A percentile compares a stretch with the other conserved stretches of the same genome.
Conservation (phyloP, 2,329 filamentous ascomycete species). For the Fusarium irregulare region DNA sequence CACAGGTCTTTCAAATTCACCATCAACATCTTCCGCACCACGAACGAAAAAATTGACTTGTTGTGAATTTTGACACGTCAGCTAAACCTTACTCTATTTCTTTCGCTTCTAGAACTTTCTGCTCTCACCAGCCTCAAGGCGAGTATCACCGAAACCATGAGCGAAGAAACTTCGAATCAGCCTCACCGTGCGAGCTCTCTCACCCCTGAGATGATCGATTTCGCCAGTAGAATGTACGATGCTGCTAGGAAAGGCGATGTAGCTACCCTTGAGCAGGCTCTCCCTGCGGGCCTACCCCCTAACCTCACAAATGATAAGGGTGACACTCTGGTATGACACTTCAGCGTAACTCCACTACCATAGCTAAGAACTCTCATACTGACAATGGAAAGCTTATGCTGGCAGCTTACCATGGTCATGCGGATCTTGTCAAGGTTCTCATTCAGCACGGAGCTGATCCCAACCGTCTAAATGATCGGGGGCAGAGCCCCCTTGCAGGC, state of each 20-base stretch:
- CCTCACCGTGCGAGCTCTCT: conserved; percentile 48
- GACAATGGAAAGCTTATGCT: conserved; percentile 70
- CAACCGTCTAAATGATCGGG: conserved; percentile 74
- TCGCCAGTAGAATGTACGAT: conserved; percentile 75
- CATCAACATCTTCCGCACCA: neutral
- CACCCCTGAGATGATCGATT: conserved; percentile 72
- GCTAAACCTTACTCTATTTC: neutral
- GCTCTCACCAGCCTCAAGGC: neutral
- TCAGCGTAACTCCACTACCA: neutral
- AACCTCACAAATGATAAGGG: conserved; percentile 80
- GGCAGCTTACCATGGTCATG: conserved; percentile 75
- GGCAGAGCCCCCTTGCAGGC: conserved; percentile 76
- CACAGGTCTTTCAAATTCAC: neutral
- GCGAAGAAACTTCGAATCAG: conserved; percentile 22
- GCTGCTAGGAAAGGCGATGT: conserved; percentile 70
- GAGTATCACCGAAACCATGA: conserved; percentile 18
- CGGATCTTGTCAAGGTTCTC: conserved; percentile 68
- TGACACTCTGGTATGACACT: conserved; percentile 69
- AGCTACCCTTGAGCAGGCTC: conserved; percentile 69
- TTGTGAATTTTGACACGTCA: neutral
- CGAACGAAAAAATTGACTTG: neutral
- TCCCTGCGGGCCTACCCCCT: conserved; percentile 72
- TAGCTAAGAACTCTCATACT: neutral
- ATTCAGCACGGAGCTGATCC: conserved; percentile 72
- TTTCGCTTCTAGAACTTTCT: neutral